phyloP scores from a whole-genome alignment of 495 filamentous ascomycete species.

The Glarea lozoyensis region DNA sequence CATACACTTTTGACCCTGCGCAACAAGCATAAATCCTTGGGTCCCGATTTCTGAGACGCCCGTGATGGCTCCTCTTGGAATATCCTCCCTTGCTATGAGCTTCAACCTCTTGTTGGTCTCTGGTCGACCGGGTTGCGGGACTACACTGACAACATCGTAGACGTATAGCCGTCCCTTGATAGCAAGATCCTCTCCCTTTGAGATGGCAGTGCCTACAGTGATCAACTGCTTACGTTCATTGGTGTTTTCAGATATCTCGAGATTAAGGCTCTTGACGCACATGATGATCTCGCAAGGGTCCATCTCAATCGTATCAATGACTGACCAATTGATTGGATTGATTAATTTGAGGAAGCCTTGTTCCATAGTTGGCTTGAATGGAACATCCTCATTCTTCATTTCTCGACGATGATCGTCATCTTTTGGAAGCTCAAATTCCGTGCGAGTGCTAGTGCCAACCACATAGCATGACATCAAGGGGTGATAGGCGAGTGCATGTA shows the following conservation, averaged over 20 bases:
- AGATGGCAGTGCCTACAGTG: constrained; percentile 73
- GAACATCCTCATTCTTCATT: constrained; percentile 61
- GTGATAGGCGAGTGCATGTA: constrained; percentile 70
- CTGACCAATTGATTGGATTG: constrained; percentile 61
- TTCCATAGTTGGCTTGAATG: constrained; percentile 58
- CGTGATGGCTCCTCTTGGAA: constrained; percentile 84
- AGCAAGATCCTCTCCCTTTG: constrained; percentile 81
- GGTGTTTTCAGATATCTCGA: constrained; percentile 85
- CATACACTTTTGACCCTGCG: constrained; percentile 96
- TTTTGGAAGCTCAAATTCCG: constrained; percentile 72
- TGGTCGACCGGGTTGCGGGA: constrained; percentile 75
- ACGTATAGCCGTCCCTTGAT: constrained; percentile 81
- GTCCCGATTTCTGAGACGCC: constrained; percentile 80
- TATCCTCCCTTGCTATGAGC: constrained; percentile 77
- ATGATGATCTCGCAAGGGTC: constrained; percentile 67
- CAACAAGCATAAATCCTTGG: constrained; percentile 82
- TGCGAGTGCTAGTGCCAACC: constrained; percentile 54
- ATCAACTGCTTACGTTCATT: constrained; percentile 75
- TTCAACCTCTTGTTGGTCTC: constrained; percentile 81
- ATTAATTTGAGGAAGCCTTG: constrained; percentile 65
- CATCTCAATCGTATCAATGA: constrained; percentile 65
- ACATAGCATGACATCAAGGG: constrained; percentile 65
- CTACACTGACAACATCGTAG: constrained; percentile 83
- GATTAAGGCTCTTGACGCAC: constrained; percentile 70
- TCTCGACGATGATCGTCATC: constrained; percentile 76